These are phyloP conservation scores for Phycomyces nitens DNA, from an alignment of 192 early-diverging fungal genomes.

Conservation along the genomic window DNA sequence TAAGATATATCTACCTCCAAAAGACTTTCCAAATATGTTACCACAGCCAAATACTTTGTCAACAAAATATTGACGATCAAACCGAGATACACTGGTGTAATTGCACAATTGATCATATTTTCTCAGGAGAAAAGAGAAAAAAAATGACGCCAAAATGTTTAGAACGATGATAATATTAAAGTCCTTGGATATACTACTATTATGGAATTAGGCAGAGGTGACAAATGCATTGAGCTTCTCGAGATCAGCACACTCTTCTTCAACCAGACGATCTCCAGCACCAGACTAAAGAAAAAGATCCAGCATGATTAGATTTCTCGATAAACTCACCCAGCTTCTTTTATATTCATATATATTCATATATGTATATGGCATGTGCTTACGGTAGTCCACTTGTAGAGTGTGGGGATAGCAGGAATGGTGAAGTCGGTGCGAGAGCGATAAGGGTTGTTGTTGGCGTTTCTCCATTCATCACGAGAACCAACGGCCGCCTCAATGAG, in stretches of 20 bases:
- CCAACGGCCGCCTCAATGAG: conserved; percentile 42
- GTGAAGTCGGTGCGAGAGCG: conserved; percentile 23
- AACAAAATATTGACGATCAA: no score
- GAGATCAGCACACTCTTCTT: conserved; percentile 29
- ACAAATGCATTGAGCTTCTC: conserved; percentile 24
- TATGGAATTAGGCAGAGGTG: neutral
- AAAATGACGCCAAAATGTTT: no score
- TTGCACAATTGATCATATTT: no score
- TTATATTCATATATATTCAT: no score
- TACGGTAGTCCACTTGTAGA: conserved; percentile 38
- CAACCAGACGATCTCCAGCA: conserved; percentile 28
- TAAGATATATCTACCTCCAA: no score
- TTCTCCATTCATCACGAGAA: conserved; percentile 31
- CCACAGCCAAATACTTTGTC: no score
- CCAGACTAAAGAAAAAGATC: conserved; percentile 16
- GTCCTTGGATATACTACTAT: no score
- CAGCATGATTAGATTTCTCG: neutral
- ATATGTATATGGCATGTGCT: neutral
- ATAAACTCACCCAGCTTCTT: no score
- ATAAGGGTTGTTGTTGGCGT: conserved; percentile 36
- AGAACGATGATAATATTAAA: no score
- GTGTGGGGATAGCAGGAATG: conserved; percentile 40
- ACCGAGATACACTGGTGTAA: no score
- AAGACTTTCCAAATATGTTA: no score
- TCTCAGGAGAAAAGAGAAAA: no score